These are phyloP conservation scores for Solanum phureja DNA, from an alignment of 257 asterid species.

Conservation along the genomic window DNA sequence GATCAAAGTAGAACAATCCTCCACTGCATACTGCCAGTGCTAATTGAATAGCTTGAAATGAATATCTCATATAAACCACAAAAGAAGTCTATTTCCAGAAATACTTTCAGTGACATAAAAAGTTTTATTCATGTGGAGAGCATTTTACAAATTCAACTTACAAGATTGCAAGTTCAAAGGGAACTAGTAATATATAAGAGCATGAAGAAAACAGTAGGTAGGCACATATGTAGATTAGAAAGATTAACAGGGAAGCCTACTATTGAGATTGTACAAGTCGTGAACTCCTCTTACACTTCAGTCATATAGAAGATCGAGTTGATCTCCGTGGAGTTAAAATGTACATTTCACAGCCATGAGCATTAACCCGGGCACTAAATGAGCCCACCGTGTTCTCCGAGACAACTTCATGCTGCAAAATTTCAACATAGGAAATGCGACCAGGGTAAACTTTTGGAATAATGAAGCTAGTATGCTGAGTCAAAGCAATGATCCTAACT, in stretches of 20 bases:
- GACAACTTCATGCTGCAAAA: slow-evolving; percentile 61
- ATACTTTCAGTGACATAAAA: too few relatives aligned
- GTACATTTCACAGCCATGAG: slow-evolving; percentile 70
- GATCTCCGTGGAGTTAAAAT: slow-evolving; percentile 34
- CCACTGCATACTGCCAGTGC: too few relatives aligned
- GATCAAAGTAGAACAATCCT: too few relatives aligned
- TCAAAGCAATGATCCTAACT: background rate
- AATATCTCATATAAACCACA: too few relatives aligned
- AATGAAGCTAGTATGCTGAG: background rate
- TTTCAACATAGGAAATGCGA: background rate
- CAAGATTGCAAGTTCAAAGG: background rate
- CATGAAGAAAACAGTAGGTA: background rate
- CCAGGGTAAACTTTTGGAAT: background rate
- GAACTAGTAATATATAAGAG: background rate
- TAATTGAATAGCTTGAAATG: too few relatives aligned
- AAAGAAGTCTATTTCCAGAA: too few relatives aligned
- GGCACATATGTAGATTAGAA: background rate
- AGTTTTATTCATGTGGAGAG: background rate
- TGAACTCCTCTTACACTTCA: background rate
- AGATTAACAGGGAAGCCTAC: background rate
- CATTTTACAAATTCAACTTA: background rate
- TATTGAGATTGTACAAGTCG: background rate
- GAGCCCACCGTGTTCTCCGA: slow-evolving; percentile 32
- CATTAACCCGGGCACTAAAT: slow-evolving; percentile 46
- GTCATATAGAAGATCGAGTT: slow-evolving; percentile 19